Conservation (phyloP, 2,329 filamentous ascomycete genomes). For the Fusarium pseudocircinatum region DNA sequence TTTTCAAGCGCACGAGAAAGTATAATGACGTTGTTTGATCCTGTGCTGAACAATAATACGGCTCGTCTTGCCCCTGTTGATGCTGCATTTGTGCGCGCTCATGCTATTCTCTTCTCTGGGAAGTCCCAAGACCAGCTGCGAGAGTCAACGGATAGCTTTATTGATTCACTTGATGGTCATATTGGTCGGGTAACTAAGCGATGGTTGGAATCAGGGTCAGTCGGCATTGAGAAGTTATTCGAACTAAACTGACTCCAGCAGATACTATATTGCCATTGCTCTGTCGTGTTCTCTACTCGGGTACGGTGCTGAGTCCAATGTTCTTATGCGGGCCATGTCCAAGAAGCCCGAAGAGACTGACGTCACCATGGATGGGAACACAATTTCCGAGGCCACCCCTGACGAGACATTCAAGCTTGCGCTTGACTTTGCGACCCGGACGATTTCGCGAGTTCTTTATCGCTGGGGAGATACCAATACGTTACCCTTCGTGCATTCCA, state of each 20-base stretch:
- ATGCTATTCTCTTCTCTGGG: slow-evolving; percentile 71
- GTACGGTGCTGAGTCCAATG: slow-evolving; percentile 54
- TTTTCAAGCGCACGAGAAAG: slow-evolving; percentile 76
- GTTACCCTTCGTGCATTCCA: slow-evolving; percentile 70
- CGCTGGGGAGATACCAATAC: slow-evolving; percentile 67
- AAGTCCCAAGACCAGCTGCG: slow-evolving; percentile 59
- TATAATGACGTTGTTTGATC: slow-evolving; percentile 75
- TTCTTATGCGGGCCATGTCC: slow-evolving; percentile 54
- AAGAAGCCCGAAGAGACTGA: slow-evolving; percentile 44
- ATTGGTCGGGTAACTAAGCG: slow-evolving; percentile 62
- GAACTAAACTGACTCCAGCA: slow-evolving; percentile 16
- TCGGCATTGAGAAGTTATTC: neutral
- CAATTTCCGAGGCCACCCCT: slow-evolving; percentile 37
- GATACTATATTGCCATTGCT: slow-evolving; percentile 49
- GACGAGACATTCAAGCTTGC: slow-evolving; percentile 48
- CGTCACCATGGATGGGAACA: slow-evolving; percentile 34
- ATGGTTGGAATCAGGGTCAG: slow-evolving; percentile 61
- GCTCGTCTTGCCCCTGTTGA: slow-evolving; percentile 58
- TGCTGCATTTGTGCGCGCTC: slow-evolving; percentile 68
- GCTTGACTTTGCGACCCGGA: slow-evolving; percentile 54
- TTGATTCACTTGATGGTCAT: slow-evolving; percentile 63
- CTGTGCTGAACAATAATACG: slow-evolving; percentile 56
- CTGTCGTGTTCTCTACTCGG: slow-evolving; percentile 47
- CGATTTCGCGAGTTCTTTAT: slow-evolving; percentile 58
- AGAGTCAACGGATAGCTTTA: slow-evolving; percentile 58